Evolutionary conservation across 2,329 filamentous ascomycete genomes (phyloP).

Genomic region (Pseudogymnoascus sp.): DNA sequence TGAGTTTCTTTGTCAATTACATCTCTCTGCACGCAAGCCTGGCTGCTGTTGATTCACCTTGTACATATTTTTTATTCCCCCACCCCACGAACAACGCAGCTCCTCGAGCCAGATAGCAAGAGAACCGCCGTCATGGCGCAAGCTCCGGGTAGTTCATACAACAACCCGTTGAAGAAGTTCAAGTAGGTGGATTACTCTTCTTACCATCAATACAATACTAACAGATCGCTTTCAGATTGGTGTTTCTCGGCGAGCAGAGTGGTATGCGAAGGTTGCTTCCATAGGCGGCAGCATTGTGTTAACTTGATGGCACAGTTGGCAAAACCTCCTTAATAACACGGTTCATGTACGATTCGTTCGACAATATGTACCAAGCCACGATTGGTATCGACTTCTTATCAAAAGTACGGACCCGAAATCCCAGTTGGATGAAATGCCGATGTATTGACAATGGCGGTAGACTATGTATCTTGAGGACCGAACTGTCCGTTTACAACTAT

Average conservation of each 20-base stretch:
- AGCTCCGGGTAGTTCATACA: constrained; percentile 77
- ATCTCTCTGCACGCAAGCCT: background rate
- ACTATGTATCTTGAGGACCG: constrained; percentile 99
- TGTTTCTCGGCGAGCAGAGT: constrained; percentile 97
- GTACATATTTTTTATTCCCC: constrained; percentile 8
- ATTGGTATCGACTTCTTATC: constrained; percentile 99
- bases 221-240: constrained; percentile 54
- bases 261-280: constrained; percentile 51
- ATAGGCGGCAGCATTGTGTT: constrained; percentile 18
- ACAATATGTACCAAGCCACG: constrained; percentile 98
- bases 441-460: constrained; percentile 35
- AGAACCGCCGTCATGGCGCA: constrained; percentile 63
- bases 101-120: background rate
- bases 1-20: background rate
- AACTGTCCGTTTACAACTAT: constrained; percentile 92
- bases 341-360: constrained; percentile 99
- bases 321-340: constrained; percentile 98
- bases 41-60: constrained; percentile 1
- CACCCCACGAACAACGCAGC: background rate
- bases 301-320: constrained; percentile 58
- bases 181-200: constrained; percentile 55
- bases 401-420: constrained; percentile 56
- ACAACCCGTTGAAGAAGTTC: constrained; percentile 99
- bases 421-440: constrained; percentile 18
- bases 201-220: background rate